Evolutionary conservation across 106 monocot genomes (phyloP).

Genomic region (Allium sativum): DNA sequence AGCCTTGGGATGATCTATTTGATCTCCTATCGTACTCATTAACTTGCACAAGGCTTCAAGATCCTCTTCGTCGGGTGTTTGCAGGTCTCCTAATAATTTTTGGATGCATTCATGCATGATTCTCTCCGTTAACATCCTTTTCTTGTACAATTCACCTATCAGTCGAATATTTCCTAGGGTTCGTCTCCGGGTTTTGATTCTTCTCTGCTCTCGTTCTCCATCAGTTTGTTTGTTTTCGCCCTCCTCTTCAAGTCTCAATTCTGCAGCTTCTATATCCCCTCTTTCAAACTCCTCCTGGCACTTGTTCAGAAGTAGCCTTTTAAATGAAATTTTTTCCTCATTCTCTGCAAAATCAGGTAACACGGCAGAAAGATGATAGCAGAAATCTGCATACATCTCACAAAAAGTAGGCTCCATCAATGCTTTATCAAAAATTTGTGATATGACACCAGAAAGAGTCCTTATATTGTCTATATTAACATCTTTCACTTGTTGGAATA

Average conservation of each 20-base stretch:
- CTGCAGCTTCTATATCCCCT: conserved; percentile 68
- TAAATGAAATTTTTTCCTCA: conserved; percentile 80
- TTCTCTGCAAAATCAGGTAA: conserved; percentile 66
- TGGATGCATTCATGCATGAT: conserved; percentile 97
- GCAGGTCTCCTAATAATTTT: conserved; percentile 49
- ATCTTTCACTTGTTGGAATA: conserved; percentile 61
- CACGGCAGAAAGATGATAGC: conserved; percentile 45
- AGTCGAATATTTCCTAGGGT: conserved; percentile 91
- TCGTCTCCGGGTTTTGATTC: conserved; percentile 45
- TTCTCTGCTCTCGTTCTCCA: conserved; percentile 56
- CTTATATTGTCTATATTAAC: conserved; percentile 50
- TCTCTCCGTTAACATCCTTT: conserved; percentile 82
- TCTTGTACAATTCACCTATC: conserved; percentile 89
- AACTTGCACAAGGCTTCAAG: conserved; percentile 88
- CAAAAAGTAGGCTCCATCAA: conserved; percentile 87
- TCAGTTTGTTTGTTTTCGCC: conserved; percentile 48
- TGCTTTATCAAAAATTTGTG: conserved; percentile 94
- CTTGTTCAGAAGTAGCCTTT: conserved; percentile 68
- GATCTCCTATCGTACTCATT: conserved; percentile 82
- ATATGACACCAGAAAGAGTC: conserved; percentile 72
- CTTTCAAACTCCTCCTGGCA: conserved; percentile 97
- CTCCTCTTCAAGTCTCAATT: conserved; percentile 49
- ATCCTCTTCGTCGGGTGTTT: conserved; percentile 79
- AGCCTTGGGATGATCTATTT: conserved; percentile 67
- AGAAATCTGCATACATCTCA: conserved; percentile 98